Evolutionary conservation across 2,329 filamentous ascomycete genomes (phyloP).

Genomic region (Daldinia eschscholtzii): DNA sequence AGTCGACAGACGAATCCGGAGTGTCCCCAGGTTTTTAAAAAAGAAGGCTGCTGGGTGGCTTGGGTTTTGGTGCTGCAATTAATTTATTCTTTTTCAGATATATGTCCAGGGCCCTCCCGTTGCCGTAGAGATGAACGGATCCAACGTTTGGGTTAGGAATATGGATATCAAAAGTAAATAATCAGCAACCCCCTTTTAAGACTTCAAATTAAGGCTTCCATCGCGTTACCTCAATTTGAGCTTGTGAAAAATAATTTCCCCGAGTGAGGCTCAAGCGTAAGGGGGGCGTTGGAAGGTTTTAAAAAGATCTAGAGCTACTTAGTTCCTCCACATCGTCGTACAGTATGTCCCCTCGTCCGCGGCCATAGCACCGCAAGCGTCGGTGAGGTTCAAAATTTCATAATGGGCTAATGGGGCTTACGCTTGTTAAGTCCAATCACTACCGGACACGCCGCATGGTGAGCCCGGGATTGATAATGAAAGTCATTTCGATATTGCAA

Average conservation of each 20-base stretch:
- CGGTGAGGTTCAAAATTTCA: constrained; percentile 38
- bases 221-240: constrained; percentile 2
- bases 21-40: constrained; percentile 20
- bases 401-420: constrained; percentile 44
- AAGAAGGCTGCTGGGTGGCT: constrained; percentile 5
- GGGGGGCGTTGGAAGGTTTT: constrained; percentile 11
- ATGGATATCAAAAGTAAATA: constrained; percentile 6
- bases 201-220: constrained; percentile 6
- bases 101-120: background rate
- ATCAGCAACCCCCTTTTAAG: background rate
- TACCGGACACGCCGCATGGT: constrained; percentile 42
- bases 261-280: constrained; percentile 14
- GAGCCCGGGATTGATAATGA: constrained; percentile 31
- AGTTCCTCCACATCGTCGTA: constrained; percentile 29
- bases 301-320: constrained; percentile 30
- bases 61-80: constrained; percentile 20
- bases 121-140: constrained; percentile 7
- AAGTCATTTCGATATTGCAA: constrained; percentile 36
- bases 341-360: constrained; percentile 25
- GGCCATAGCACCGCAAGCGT: constrained; percentile 25
- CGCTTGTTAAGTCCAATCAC: constrained; percentile 45
- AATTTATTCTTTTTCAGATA: constrained; percentile 19
- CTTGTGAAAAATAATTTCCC: constrained; percentile 14
- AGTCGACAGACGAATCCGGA: constrained; percentile 26
- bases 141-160: background rate